Conservation (phyloP, 2,329 filamentous ascomycete genomes). For the Talaromyces atroroseus region DNA sequence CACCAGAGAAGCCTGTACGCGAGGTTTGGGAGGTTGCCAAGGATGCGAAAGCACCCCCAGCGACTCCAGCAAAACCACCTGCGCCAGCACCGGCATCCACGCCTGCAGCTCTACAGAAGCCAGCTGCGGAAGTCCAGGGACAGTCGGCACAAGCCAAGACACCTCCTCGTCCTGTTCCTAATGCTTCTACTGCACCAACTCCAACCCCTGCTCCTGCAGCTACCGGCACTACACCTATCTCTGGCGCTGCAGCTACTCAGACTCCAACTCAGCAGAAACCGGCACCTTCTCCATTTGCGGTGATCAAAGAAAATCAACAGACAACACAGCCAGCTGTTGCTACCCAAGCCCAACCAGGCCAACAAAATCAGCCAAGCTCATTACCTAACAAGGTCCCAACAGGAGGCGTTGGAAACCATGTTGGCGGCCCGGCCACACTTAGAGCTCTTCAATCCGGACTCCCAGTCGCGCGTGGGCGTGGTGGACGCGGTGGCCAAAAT, state of each 20-base stretch:
- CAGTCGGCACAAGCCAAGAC: not conserved
- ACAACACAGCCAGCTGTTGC: slow-evolving; percentile 16
- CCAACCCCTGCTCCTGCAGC: slow-evolving; percentile 4
- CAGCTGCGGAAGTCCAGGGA: not conserved
- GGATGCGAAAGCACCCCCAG: slow-evolving; percentile 50
- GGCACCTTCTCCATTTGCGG: slow-evolving; percentile 8
- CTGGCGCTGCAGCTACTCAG: slow-evolving; percentile 5
- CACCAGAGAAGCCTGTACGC: slow-evolving; percentile 72
- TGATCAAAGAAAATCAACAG: slow-evolving; percentile 4
- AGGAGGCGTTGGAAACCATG: slow-evolving; percentile 19
- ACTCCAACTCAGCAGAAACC: slow-evolving; percentile 16
- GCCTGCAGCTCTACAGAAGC: not conserved
- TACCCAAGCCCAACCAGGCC: slow-evolving; percentile 15
- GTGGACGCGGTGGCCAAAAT: slow-evolving; percentile 19
- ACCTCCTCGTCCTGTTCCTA: not conserved
- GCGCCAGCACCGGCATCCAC: not conserved
- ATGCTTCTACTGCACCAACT: slow-evolving; percentile 1
- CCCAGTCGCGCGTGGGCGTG: slow-evolving; percentile 39
- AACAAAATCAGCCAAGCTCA: slow-evolving; percentile 20
- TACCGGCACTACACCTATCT: not conserved
- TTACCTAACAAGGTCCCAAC: slow-evolving; percentile 29
- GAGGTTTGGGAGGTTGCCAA: slow-evolving; percentile 86
- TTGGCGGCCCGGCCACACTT: slow-evolving; percentile 36
- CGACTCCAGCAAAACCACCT: slow-evolving; percentile 26
- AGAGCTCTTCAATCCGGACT: slow-evolving; percentile 41